Percentiles rank a stretch among this genome's conserved stretches.
These are phyloP conservation scores for Furcasterigmium sp. DNA, from an alignment of 2,329 filamentous ascomycete genomes.

Conservation along the genomic window DNA sequence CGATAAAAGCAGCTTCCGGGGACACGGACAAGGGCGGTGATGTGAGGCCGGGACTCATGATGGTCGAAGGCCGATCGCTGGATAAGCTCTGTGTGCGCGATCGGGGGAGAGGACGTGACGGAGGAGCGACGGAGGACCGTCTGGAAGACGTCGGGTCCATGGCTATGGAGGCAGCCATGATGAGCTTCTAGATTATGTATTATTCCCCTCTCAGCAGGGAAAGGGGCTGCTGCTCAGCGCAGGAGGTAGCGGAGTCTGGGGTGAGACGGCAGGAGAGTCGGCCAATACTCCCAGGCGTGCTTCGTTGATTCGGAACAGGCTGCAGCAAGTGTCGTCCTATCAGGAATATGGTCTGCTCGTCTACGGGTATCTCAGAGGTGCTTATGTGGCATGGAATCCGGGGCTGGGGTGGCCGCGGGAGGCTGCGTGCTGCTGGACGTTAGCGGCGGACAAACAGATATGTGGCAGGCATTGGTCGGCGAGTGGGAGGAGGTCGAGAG, in stretches of 20 bases:
- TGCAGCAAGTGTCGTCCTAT: conserved; percentile 4
- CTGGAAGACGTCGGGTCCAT: conserved; percentile 19
- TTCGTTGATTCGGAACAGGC: neutral
- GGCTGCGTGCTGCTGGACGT: conserved; percentile 9
- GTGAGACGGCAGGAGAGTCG: conserved; percentile 12
- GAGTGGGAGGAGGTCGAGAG: conserved; percentile 1
- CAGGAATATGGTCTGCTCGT: conserved; percentile 6
- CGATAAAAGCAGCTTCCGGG: conserved; percentile 83
- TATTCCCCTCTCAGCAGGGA: neutral
- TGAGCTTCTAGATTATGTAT: conserved; percentile 2
- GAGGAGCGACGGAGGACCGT: conserved; percentile 27
- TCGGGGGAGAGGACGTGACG: conserved; percentile 21
- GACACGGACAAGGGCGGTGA: conserved; percentile 64
- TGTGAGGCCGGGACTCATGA: conserved; percentile 51
- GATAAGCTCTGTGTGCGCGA: conserved; percentile 61
- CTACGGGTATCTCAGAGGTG: conserved; percentile 11
- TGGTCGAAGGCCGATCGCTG: conserved; percentile 63
- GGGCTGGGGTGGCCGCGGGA: conserved; percentile 5
- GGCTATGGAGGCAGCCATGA: conserved; percentile 8
- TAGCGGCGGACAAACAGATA: conserved; percentile 2
- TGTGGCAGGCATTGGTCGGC: neutral
- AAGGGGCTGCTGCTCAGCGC: neutral
- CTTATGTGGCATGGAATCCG: conserved; percentile 7
- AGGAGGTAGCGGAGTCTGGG: conserved; percentile 6
- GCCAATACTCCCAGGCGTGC: neutral